Evolutionary conservation across 108 stramenopile species (phyloP).

Genomic region (Pinguiococcus pyrenoidosus): DNA sequence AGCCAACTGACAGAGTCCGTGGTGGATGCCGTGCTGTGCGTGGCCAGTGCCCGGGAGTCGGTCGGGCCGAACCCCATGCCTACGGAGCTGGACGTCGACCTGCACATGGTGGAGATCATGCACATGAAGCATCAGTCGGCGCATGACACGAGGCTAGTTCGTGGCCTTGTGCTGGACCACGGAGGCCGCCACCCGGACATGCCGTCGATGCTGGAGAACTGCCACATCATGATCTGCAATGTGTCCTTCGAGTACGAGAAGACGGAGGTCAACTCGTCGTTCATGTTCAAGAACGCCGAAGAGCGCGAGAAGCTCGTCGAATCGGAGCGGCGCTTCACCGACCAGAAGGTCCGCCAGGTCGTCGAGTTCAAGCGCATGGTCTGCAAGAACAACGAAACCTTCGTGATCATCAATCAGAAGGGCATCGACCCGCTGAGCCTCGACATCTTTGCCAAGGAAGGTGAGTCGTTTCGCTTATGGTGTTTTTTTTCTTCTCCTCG

Average conservation of each 20-base stretch:
- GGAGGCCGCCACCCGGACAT: conserved; percentile 97
- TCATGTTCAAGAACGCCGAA: conserved; percentile 85
- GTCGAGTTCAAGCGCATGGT: conserved; percentile 84
- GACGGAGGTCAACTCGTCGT: conserved; percentile 87
- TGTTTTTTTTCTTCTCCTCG: too few species aligned
- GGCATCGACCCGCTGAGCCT: conserved; percentile 93
- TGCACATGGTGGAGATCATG: conserved; percentile 96
- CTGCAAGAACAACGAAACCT: conserved; percentile 44
- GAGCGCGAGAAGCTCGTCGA: conserved; percentile 95
- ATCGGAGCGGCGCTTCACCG: conserved; percentile 89
- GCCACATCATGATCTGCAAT: conserved; percentile 93
- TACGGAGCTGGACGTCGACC: too few species aligned
- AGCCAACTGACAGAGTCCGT: conserved; percentile 56
- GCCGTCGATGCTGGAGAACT: conserved; percentile 79
- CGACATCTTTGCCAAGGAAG: conserved; percentile 99
- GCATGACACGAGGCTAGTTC: conserved; percentile 55
- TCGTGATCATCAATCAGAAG: conserved; percentile 98
- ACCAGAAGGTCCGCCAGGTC: conserved; percentile 80
- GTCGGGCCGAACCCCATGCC: too few species aligned
- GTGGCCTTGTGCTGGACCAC: conserved; percentile 98
- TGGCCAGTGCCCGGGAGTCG: conserved; percentile 14
- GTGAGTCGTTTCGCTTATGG: too few species aligned
- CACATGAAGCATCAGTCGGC: conserved; percentile 73
- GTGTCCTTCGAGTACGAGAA: conserved; percentile 98
- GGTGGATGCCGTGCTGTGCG: conserved; percentile 61